Percentiles rank a stretch among this genome's conserved stretches.
phyloP scores from a whole-genome alignment of 768 basidiomycete species.

The Tephrocybe rancida region DNA sequence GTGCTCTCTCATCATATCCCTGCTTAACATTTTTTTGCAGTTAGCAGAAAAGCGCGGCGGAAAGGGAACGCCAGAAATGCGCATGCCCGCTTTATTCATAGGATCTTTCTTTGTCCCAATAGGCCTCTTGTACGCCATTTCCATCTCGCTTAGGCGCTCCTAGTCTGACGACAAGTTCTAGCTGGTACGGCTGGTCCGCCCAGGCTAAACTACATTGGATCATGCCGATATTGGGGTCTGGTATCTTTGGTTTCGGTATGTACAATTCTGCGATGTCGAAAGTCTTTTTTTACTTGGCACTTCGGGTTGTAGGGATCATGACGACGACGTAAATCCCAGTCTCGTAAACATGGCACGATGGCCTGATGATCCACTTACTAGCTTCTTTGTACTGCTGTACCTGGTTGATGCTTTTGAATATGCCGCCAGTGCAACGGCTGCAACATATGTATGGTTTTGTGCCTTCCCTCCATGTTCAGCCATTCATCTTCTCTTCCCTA shows the following conservation, averaged over 20 bases:
- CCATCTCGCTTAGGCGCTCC: too few relatives aligned
- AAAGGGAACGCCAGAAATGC: slow-evolving; percentile 72
- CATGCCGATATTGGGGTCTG: slow-evolving; percentile 70
- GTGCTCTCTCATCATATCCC: not conserved
- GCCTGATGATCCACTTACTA: too few relatives aligned
- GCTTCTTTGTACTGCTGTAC: slow-evolving; percentile 68
- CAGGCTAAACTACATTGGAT: slow-evolving; percentile 70
- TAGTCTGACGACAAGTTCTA: too few relatives aligned
- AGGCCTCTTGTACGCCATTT: slow-evolving; percentile 58
- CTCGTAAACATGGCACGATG: too few relatives aligned
- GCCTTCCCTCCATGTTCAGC: not conserved
- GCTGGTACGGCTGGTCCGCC: slow-evolving; percentile 84
- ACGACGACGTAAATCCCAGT: slow-evolving; percentile 49
- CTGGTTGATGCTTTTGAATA: slow-evolving; percentile 72
- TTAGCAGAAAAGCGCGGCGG: slow-evolving; percentile 57
- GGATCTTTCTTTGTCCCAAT: slow-evolving; percentile 71
- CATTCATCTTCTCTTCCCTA: slow-evolving; percentile 9
- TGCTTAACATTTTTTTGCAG: slow-evolving; percentile 27
- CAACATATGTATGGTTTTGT: slow-evolving; percentile 50
- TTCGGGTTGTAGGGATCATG: slow-evolving; percentile 46
- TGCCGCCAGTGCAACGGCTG: slow-evolving; percentile 70
- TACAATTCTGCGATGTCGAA: not conserved
- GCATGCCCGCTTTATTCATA: slow-evolving; percentile 69
- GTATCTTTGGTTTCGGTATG: slow-evolving; percentile 59
- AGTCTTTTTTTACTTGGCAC: not conserved